Conservation (phyloP, 108 stramenopile genomes). For the Schizochytrium sp. region DNA sequence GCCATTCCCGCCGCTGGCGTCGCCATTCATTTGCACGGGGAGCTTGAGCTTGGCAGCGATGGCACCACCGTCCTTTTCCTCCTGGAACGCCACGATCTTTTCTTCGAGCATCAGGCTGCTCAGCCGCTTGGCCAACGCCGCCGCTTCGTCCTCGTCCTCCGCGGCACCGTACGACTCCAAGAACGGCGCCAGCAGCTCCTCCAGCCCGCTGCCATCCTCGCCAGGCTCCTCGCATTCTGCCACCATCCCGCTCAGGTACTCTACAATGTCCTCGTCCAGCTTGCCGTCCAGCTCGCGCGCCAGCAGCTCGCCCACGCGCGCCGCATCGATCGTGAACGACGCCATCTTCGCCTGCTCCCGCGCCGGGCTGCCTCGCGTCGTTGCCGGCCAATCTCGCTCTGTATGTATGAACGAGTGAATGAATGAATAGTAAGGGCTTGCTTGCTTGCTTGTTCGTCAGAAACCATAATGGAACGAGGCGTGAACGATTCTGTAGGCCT, state of each 20-base stretch:
- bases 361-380: too few species aligned
- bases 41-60: background rate
- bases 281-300: constrained; percentile 10
- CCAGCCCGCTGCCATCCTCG: background rate
- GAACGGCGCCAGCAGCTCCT: constrained; percentile 14
- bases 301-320: background rate
- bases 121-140: background rate
- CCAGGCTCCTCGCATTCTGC: background rate
- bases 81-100: background rate
- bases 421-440: background rate
- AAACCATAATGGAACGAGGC: too few species aligned
- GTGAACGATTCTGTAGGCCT: too few species aligned
- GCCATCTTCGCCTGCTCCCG: background rate
- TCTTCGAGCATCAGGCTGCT: background rate
- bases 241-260: constrained; percentile 1
- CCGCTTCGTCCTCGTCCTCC: background rate
- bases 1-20: background rate
- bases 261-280: background rate
- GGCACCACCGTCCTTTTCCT: background rate
- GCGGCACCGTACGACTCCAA: background rate
- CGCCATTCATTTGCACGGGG: background rate
- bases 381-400: too few species aligned
- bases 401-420: too few species aligned
- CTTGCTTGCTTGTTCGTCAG: background rate
- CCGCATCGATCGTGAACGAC: background rate